Evolutionary conservation across 805 yeast species (phyloP).

Genomic region (Hagleromyces aurorensis): DNA sequence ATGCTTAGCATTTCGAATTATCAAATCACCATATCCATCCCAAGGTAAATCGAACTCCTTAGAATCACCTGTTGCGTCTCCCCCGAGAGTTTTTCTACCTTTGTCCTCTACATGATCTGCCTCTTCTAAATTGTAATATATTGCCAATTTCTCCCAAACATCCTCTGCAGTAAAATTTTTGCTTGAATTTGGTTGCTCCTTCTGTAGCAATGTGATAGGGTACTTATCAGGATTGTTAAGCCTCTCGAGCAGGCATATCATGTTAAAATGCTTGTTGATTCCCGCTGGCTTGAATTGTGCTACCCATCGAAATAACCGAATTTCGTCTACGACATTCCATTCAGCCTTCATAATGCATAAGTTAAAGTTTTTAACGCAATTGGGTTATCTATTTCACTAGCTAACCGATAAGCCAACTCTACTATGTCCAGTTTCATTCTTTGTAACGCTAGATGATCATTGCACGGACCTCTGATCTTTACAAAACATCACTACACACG

Average conservation of each 20-base stretch:
- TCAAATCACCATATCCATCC: constrained; percentile 39
- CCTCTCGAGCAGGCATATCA: constrained; percentile 30
- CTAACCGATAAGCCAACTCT: too few species aligned
- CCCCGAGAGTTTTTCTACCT: constrained; percentile 1
- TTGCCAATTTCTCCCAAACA: constrained; percentile 48
- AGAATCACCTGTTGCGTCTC: constrained; percentile 2
- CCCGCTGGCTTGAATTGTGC: constrained; percentile 70
- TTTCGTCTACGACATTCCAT: constrained; percentile 61
- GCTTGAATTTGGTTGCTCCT: constrained; percentile 15
- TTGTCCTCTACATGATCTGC: constrained; percentile 48
- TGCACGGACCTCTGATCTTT: too few species aligned
- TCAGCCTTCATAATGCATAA: constrained; percentile 16
- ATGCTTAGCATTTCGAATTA: constrained; percentile 32
- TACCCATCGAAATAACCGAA: constrained; percentile 49
- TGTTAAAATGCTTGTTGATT: constrained; percentile 35
- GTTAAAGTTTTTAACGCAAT: too few species aligned
- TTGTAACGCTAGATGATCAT: too few species aligned
- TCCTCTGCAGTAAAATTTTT: constrained; percentile 38
- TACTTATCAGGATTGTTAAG: constrained; percentile 35
- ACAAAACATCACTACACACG: too few species aligned
- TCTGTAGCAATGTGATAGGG: constrained; percentile 31
- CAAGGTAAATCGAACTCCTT: constrained; percentile 36
- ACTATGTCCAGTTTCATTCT: too few species aligned
- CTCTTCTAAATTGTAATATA: constrained; percentile 48
- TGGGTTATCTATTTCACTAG: too few species aligned